A percentile compares a stretch with the other conserved stretches of the same genome.
phyloP scores from a whole-genome alignment of 2,329 filamentous ascomycete species.

The Fusarium sacchari region DNA sequence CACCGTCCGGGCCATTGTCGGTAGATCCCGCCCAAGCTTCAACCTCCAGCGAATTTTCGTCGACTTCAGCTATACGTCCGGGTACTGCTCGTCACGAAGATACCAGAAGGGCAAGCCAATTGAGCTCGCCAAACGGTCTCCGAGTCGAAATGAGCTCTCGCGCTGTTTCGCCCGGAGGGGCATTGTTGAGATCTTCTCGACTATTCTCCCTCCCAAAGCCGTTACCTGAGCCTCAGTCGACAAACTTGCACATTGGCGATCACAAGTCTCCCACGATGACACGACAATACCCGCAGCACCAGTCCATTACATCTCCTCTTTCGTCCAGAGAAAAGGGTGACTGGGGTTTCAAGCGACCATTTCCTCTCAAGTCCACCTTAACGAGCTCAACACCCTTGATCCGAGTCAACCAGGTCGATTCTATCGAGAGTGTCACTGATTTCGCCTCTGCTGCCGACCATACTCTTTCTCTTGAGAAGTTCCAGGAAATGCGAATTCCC shows the following conservation, averaged over 20 bases:
- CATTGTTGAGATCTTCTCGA: slow-evolving; percentile 84
- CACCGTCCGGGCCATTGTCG: slow-evolving; percentile 47
- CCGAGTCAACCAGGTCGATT: slow-evolving; percentile 81
- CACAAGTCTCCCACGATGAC: slow-evolving; percentile 64
- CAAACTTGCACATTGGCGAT: slow-evolving; percentile 49
- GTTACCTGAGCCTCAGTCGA: slow-evolving; percentile 70
- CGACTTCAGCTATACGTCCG: slow-evolving; percentile 24
- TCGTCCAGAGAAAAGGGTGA: slow-evolving; percentile 81
- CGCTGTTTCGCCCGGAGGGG: slow-evolving; percentile 68
- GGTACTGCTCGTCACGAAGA: slow-evolving; percentile 30
- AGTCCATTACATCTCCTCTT: slow-evolving; percentile 81
- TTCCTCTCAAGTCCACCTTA: slow-evolving; percentile 80
- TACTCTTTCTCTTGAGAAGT: slow-evolving; percentile 83
- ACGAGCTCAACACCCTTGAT: slow-evolving; percentile 79
- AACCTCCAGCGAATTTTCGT: slow-evolving; percentile 46
- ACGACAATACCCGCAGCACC: slow-evolving; percentile 79
- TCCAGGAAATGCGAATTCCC: slow-evolving; percentile 81
- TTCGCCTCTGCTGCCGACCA: slow-evolving; percentile 87
- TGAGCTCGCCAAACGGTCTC: slow-evolving; percentile 45
- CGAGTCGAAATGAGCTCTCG: slow-evolving; percentile 47
- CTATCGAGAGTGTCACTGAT: slow-evolving; percentile 88
- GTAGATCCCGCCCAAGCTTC: slow-evolving; percentile 41
- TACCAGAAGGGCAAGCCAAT: slow-evolving; percentile 42
- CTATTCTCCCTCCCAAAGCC: slow-evolving; percentile 88
- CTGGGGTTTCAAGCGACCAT: slow-evolving; percentile 89